Evolutionary conservation across 176 grass and related monocot genomes (phyloP).

Genomic region (Carex littledalei): DNA sequence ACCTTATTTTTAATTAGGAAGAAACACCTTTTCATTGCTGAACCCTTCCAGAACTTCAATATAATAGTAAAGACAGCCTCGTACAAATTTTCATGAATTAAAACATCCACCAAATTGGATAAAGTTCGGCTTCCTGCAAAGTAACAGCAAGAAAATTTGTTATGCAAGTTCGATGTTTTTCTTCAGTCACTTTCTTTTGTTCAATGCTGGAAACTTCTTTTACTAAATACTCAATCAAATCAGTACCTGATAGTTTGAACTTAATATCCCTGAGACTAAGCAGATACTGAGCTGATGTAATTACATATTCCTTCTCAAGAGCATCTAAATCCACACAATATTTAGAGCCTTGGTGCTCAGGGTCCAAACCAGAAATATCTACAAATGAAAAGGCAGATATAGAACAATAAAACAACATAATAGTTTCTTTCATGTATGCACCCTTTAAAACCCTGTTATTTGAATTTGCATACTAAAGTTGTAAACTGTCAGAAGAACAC

Average conservation of each 20-base stretch:
- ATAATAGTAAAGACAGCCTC: slow-evolving; percentile 81
- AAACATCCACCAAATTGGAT: slow-evolving; percentile 57
- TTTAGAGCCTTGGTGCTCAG: slow-evolving; percentile 42
- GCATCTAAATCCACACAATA: slow-evolving; percentile 83
- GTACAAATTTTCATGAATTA: slow-evolving; percentile 78
- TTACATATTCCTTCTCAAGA: slow-evolving; percentile 85
- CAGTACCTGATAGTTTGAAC: slow-evolving; percentile 58
- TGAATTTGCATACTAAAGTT: neutral
- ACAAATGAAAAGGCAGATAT: slow-evolving; percentile 30
- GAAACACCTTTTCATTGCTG: slow-evolving; percentile 61
- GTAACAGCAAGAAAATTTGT: neutral
- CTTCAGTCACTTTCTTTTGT: neutral
- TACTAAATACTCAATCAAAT: neutral
- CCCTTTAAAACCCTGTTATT: neutral
- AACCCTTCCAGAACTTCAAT: slow-evolving; percentile 81
- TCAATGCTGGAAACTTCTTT: neutral
- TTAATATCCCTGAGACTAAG: slow-evolving; percentile 55
- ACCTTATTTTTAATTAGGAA: slow-evolving; percentile 8
- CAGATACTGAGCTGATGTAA: slow-evolving; percentile 74
- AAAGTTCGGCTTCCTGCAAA: slow-evolving; percentile 55
- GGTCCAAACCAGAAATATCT: slow-evolving; percentile 41
- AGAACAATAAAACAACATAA: slow-evolving; percentile 10
- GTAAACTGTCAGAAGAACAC: neutral
- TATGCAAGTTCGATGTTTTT: neutral
- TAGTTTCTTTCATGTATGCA: neutral